Evolutionary conservation across 2,329 filamentous ascomycete species (phyloP), one percentile per base, ranked within the genome.

Genomic region (Pseudogymnoascus sp.): DNA sequence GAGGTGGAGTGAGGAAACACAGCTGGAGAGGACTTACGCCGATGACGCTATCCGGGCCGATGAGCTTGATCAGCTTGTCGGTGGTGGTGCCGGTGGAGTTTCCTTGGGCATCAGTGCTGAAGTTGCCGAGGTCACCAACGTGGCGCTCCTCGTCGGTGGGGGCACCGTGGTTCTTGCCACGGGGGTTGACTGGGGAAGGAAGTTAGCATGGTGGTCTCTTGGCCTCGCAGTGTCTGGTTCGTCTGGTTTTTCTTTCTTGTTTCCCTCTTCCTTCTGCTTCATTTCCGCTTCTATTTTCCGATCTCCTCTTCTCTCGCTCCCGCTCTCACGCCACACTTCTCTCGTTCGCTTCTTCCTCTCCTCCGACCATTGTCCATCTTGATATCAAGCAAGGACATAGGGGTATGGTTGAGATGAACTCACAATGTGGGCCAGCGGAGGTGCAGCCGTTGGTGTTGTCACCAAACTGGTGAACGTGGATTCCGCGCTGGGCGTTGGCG

Each of bases 361-460:
- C 21, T 46, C 14, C 5, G 6, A 18, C 25, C 46, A 18, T 56
- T 1, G 46, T 7, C 46, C 12, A 40, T n/a, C 61, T 53, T 59
- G 16, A n/a, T 16, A 59, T 56, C 5, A 5, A 42, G 12, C 63
- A 59, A 53, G 8, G 4, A 14, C 5, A 56, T 56, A 56, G 25
- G n/a, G 42, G 46, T 34, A 56, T 56, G 9, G 7, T 11, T 56
- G 46, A 56, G 25, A 18, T 34, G 4, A 56, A 80, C 90, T 77
- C 82, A 96, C 92, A 99, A 84, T 99, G 95, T 79, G 95, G 93
- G 62, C 95, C 95, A 70, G 95, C 95, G 70, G 90, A 96, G 70
- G 93, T 97, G 90, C 95, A 99, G 78, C 95, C 95, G 82, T 99
- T 99, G 84, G 95, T 97, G 86, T 97, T 97, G 86, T 97, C 95